Evolutionary conservation across 2,329 filamentous ascomycete genomes (phyloP).

Genomic region (Colletotrichum agaves): DNA sequence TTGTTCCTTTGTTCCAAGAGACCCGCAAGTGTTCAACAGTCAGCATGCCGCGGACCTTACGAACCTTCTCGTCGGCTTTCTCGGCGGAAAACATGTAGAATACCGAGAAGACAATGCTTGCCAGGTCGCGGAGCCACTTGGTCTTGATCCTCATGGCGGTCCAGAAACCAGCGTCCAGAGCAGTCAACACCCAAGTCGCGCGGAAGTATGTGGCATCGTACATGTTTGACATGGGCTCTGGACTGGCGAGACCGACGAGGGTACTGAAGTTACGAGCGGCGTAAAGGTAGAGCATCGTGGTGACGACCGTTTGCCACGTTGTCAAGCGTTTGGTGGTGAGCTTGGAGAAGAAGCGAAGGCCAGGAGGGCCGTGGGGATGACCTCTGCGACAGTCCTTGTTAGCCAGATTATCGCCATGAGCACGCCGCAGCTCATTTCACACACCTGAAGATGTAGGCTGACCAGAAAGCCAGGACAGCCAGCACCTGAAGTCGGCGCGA

Average conservation of each 20-base stretch:
- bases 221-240: constrained; percentile 92
- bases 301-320: constrained; percentile 87
- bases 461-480: constrained; percentile 92
- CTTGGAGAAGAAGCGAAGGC: constrained; percentile 76
- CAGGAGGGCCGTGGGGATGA: constrained; percentile 87
- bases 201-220: constrained; percentile 94
- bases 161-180: constrained; percentile 97
- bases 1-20: constrained; percentile 94
- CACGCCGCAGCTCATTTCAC: not conserved
- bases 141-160: constrained; percentile 90
- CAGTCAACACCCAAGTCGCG: constrained; percentile 96
- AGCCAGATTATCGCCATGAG: not conserved
- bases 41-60: constrained; percentile 85
- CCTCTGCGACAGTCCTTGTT: constrained; percentile 64
- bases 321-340: constrained; percentile 78
- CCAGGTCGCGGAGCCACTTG: constrained; percentile 84
- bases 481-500: constrained; percentile 94
- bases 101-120: constrained; percentile 83
- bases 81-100: constrained; percentile 96
- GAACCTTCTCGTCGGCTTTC: constrained; percentile 94
- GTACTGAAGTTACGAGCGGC: constrained; percentile 93
- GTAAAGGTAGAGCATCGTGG: constrained; percentile 92
- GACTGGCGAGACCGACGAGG: constrained; percentile 88
- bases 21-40: constrained; percentile 93
- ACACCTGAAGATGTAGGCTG: constrained; percentile 81